Base-by-base conservation (phyloP, 257 asterid genomes). In the Ilex aquifolium region DNA sequence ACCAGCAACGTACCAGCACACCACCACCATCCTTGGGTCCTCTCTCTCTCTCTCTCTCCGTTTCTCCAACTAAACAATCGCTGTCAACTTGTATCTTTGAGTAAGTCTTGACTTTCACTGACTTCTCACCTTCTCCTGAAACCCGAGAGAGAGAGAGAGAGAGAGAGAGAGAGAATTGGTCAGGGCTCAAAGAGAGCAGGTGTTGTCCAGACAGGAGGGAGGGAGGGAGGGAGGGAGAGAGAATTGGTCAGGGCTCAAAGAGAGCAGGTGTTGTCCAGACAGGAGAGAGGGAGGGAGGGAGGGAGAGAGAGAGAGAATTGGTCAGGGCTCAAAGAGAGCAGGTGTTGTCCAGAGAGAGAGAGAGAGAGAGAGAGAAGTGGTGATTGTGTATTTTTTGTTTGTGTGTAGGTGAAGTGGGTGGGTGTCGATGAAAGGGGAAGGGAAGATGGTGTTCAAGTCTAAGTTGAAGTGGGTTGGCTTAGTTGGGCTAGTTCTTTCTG, bases 401-500 rank as follows among this genome's bases (percentile, higher is more conserved):
- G 14, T 29, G 32, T 21, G 53, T 13, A 52, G 15, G 59, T 80
- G 91, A 86, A 74, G 87, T 79, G 87, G 92, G 86, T 56, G 30
- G 79, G 27, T 83, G 2, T 2, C 10, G 67, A 40, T 76, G 75
- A 82, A 80, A 72, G 75, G 80, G 74, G 62, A 91, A 85, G 83
- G 79, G 65, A 72, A 75, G 72, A 79, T 79, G 80, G 68, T 85
- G 40, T 85, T 87, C 87, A 85, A 80, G 88, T 87, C 96, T 30
- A 90, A 73, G 80, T 74, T 90, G 69, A 93, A 93, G 69, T 89
- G 91, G 94, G 93, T 79, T 39, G 95, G 82, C 31, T 79, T 93
- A 31, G 75, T 84, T 53, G 99, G 99, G 3, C 81, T 93, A 15
- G 80, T 90, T 30, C 82, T 93, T 27, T 83, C 99, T 6, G 84